These are phyloP conservation scores for Ophiosphaerella herpotricha DNA, from an alignment of 2,329 filamentous ascomycete species.

Conservation along the genomic window DNA sequence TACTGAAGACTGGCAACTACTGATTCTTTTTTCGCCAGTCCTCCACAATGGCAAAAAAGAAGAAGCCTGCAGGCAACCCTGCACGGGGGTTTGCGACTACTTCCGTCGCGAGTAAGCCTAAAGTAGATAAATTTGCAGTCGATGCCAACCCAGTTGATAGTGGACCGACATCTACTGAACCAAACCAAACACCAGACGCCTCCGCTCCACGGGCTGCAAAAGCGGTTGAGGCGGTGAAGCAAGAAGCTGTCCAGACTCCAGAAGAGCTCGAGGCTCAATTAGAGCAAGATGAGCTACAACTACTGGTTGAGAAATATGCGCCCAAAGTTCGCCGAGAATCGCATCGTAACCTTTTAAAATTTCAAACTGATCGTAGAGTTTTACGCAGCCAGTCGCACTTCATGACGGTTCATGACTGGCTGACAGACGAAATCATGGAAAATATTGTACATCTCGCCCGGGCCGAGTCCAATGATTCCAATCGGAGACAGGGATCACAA, in stretches of 20 bases:
- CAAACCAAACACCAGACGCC: conserved; percentile 13
- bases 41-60: conserved; percentile 81
- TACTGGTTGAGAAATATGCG: conserved; percentile 82
- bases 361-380: conserved; percentile 84
- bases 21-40: background rate
- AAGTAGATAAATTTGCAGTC: conserved; percentile 46
- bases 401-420: conserved; percentile 76
- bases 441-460: conserved; percentile 75
- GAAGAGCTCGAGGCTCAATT: conserved; percentile 90
- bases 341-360: conserved; percentile 72
- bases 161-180: conserved; percentile 16
- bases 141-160: conserved; percentile 22
- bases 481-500: conserved; percentile 51
- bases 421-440: conserved; percentile 77
- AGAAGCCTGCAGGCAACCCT: conserved; percentile 84
- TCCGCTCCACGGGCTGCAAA: conserved; percentile 5
- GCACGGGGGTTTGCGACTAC: conserved; percentile 93
- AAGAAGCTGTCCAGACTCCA: conserved; percentile 63
- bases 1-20: conserved; percentile 14
- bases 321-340: conserved; percentile 80
- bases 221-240: conserved; percentile 23
- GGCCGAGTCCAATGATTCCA: conserved; percentile 61
- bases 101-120: conserved; percentile 82
- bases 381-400: conserved; percentile 77
- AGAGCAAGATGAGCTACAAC: conserved; percentile 86